phyloP scores from a whole-genome alignment of 2,329 filamentous ascomycete genomes.

The Aspergillus fischeri region DNA sequence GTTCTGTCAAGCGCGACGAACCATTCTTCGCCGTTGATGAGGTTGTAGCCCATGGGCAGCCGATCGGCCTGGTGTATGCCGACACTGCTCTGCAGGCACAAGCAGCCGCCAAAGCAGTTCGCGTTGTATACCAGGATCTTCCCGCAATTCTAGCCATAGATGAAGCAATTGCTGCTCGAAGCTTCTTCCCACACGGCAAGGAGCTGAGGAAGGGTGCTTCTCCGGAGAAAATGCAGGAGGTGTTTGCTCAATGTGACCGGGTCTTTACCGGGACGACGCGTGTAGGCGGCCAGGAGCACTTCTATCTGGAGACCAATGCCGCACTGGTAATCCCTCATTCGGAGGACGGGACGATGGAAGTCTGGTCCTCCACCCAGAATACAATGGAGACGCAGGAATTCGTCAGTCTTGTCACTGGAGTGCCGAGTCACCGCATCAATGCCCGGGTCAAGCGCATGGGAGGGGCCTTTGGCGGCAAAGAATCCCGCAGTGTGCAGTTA shows the following conservation, averaged over 20 bases:
- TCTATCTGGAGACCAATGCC: constrained; percentile 92
- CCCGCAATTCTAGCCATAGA: constrained; percentile 90
- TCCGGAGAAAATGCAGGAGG: constrained; percentile 66
- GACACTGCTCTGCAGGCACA: constrained; percentile 72
- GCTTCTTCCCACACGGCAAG: no score
- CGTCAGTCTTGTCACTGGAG: constrained; percentile 75
- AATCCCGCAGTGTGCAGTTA: constrained; percentile 79
- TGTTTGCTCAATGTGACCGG: constrained; percentile 54
- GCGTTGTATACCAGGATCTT: constrained; percentile 84
- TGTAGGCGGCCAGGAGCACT: constrained; percentile 97
- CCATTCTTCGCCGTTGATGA: constrained; percentile 88
- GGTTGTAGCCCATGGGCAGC: constrained; percentile 83
- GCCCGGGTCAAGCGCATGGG: constrained; percentile 87
- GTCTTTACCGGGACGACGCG: constrained; percentile 76
- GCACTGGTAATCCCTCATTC: constrained; percentile 80
- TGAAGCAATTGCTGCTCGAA: constrained; percentile 66
- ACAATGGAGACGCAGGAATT: constrained; percentile 90
- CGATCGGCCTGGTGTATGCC: constrained; percentile 84
- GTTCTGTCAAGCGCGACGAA: constrained; percentile 79
- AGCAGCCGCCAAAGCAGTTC: constrained; percentile 76
- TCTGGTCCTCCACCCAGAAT: constrained; percentile 91
- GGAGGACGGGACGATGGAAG: constrained; percentile 92
- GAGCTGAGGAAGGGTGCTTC: constrained; percentile 82
- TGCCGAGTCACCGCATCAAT: constrained; percentile 84
- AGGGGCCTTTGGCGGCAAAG: constrained; percentile 94